Evolutionary conservation across 2,329 filamentous ascomycete genomes (phyloP), one percentile per base, ranked within the genome.

Genomic region (Sarocladium strictum): DNA sequence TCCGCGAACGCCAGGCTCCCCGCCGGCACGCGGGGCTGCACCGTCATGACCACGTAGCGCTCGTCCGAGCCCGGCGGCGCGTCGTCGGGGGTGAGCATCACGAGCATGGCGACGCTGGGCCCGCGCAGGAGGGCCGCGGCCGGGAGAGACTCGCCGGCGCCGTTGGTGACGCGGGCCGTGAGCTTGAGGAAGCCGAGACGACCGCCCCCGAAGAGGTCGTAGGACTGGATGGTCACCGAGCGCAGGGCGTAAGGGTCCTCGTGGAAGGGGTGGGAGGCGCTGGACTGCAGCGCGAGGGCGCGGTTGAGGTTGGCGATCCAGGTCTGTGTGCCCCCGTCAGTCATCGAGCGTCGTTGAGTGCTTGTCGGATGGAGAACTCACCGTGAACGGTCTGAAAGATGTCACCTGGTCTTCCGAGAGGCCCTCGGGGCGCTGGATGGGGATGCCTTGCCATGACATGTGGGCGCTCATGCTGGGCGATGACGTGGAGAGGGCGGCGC

Each of bases 51-150:
- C 7, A 77, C 81, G 63, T 81, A 77, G 54, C 79, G 74, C 67
- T 84, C 57, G 1, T 63, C 68, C 3, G 43, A 47, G 1, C 61
- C 64, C 15, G 58, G 54, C 5, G 63, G 51, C 1, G 61, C 66
- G 61, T 83, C 79, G 50, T 81, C 76, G 0, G 80, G 80, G 7
- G 79, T 60, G 7, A 82, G 72, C 61, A 81, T 73, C 26, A 83
- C 73, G 9, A 85, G 73, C 76, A 85, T 80, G 23, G 75, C 81
- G 41, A 85, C 81, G 61, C 76, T 79, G n/a, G 80, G 76, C 0
- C 83, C 83, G 35, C 83, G 76, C 2, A 86, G 71, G 56, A 86
- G 79, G 0, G 81, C 71, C 2, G 70, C 69, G 3, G 78, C 80
- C 0, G 82, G 80, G 0, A 86, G 71, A 1, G 60, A 64, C 58